Percentiles rank a stretch among this genome's conserved stretches.
Conservation (phyloP, 2,329 filamentous ascomycete genomes). For the Didymella pomorum region DNA sequence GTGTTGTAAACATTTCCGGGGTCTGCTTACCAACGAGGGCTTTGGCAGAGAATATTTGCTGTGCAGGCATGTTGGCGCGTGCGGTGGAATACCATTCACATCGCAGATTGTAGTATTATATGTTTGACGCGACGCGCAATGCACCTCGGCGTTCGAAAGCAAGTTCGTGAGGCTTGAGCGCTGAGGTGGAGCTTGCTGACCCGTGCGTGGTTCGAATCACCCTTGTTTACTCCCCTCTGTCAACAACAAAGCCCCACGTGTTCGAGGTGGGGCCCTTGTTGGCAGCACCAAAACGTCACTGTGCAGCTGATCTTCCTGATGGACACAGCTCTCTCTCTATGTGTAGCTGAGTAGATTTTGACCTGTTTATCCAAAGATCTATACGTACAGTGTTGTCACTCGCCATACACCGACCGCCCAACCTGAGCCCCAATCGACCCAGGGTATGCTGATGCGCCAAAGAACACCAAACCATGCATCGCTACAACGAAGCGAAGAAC, state of each 20-base stretch:
- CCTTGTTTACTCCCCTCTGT: constrained; percentile 18
- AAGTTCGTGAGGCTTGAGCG: constrained; percentile 16
- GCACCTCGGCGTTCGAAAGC: constrained; percentile 6
- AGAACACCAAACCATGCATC: constrained; percentile 50
- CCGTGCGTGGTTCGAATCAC: constrained; percentile 11
- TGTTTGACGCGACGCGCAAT: constrained; percentile 4
- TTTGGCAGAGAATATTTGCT: constrained; percentile 46
- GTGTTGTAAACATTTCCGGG: not conserved
- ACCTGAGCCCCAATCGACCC: constrained; percentile 28
- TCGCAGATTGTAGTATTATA: constrained; percentile 4
- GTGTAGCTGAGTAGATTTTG: constrained; percentile 15
- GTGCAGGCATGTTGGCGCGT: constrained; percentile 31
- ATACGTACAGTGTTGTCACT: constrained; percentile 18
- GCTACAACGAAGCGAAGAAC: constrained; percentile 36
- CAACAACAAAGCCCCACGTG: constrained; percentile 14
- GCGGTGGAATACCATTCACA: constrained; percentile 2
- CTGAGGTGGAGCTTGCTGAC: constrained; percentile 16
- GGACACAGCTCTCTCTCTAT: not conserved
- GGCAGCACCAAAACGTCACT: constrained; percentile 16
- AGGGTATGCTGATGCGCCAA: constrained; percentile 44
- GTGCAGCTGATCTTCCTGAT: not conserved
- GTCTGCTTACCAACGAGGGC: constrained; percentile 34
- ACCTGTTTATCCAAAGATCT: constrained; percentile 17
- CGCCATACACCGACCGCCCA: constrained; percentile 8
- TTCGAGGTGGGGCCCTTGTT: constrained; percentile 9